These are phyloP conservation scores for Hypoxylon trugodes DNA, from an alignment of 495 filamentous ascomycete genomes.

Conservation along the genomic window DNA sequence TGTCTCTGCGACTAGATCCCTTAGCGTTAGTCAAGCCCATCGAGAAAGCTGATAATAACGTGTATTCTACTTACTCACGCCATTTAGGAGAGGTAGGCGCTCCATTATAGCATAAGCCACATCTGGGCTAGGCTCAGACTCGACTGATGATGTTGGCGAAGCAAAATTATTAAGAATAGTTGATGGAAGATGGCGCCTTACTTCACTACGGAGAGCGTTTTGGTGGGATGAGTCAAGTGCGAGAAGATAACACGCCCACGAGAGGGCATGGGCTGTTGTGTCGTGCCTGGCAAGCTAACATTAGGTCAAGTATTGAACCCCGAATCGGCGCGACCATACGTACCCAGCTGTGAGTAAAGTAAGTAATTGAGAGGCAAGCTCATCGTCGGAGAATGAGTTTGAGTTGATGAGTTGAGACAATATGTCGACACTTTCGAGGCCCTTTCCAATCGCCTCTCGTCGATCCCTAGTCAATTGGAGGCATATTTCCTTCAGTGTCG, in stretches of 20 bases:
- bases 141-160: slow-evolving; percentile 47
- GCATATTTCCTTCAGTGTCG: slow-evolving; percentile 63
- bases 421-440: slow-evolving; percentile 67
- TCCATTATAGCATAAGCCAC: no score
- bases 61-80: slow-evolving; percentile 41
- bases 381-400: slow-evolving; percentile 74
- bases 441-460: slow-evolving; percentile 61
- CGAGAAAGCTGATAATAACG: no score
- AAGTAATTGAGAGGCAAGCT: slow-evolving; percentile 83
- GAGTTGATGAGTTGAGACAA: slow-evolving; percentile 76
- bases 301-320: slow-evolving; percentile 40
- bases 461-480: slow-evolving; percentile 67
- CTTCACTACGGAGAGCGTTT: slow-evolving; percentile 48
- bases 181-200: slow-evolving; percentile 64
- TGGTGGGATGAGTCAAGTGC: slow-evolving; percentile 50
- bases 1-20: no score
- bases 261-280: slow-evolving; percentile 55
- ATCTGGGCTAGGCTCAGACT: no score
- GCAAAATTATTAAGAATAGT: slow-evolving; percentile 45
- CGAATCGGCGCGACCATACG: no score
- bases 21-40: no score
- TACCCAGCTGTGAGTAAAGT: slow-evolving; percentile 80
- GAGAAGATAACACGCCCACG: slow-evolving; percentile 53
- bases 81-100: slow-evolving; percentile 50
- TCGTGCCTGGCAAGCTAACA: slow-evolving; percentile 62